Conservation (phyloP, 139 green algal genomes). For the Chlorella sorokiniana region DNA sequence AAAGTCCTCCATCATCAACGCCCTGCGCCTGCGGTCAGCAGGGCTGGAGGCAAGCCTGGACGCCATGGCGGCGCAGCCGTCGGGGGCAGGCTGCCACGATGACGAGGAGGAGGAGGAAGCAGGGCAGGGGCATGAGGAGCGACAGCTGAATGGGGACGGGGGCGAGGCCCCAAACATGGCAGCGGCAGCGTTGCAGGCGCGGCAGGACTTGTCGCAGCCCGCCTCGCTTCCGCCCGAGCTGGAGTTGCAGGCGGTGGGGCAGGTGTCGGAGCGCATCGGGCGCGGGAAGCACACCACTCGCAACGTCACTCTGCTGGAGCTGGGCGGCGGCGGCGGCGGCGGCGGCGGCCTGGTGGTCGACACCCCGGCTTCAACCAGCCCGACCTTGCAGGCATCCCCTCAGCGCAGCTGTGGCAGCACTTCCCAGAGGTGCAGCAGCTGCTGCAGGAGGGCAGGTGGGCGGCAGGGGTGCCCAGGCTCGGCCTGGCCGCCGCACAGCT, state of each 20-base stretch:
- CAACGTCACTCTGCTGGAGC: conserved; percentile 76
- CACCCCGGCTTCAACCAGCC: conserved; percentile 94
- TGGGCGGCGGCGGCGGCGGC: conserved; percentile 44
- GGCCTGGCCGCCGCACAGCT: too few relatives aligned
- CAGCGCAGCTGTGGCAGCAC: conserved; percentile 43
- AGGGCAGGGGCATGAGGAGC: background rate
- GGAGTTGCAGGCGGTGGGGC: conserved; percentile 61
- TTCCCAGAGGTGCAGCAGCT: conserved; percentile 68
- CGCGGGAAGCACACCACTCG: conserved; percentile 94
- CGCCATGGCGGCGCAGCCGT: conserved; percentile 7
- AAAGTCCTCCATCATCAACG: conserved; percentile 97
- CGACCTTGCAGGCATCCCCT: conserved; percentile 46
- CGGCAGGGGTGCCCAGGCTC: too few relatives aligned
- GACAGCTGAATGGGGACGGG: background rate
- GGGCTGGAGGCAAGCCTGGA: conserved; percentile 17
- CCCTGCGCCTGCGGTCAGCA: conserved; percentile 48
- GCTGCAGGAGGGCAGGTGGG: conserved; percentile 31
- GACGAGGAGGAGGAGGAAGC: conserved; percentile 11
- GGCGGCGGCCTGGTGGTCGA: conserved; percentile 76
- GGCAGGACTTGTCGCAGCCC: background rate
- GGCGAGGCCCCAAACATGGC: background rate
- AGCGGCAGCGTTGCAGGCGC: background rate
- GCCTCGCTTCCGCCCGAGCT: background rate
- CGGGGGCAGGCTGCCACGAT: background rate
- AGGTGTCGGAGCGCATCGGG: conserved; percentile 76